These are phyloP conservation scores for Fusarium concolor DNA, from an alignment of 2,329 filamentous ascomycete species.

Conservation along the genomic window DNA sequence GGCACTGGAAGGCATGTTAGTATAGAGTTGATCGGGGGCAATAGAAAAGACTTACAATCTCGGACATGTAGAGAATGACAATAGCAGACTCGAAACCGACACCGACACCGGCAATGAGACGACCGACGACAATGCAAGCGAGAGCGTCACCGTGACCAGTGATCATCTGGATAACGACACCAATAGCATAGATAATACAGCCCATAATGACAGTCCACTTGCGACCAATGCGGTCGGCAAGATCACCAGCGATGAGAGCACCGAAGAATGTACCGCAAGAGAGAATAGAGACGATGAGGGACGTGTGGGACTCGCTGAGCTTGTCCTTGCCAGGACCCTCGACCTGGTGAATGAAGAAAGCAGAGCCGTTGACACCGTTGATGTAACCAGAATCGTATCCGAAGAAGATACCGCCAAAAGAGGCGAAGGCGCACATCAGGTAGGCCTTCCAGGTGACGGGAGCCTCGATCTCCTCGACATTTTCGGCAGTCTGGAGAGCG, in stretches of 20 bases:
- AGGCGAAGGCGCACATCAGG: slow-evolving; percentile 75
- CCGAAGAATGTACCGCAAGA: slow-evolving; percentile 84
- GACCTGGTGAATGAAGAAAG: slow-evolving; percentile 64
- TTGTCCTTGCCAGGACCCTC: slow-evolving; percentile 52
- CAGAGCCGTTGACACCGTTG: slow-evolving; percentile 69
- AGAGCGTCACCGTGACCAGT: slow-evolving; percentile 38
- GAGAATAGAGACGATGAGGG: slow-evolving; percentile 78
- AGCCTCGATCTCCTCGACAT: slow-evolving; percentile 72
- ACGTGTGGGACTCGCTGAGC: slow-evolving; percentile 59
- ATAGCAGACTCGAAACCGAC: slow-evolving; percentile 43
- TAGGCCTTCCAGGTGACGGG: slow-evolving; percentile 77
- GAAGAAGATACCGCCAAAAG: slow-evolving; percentile 80
- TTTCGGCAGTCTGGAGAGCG: slow-evolving; percentile 57
- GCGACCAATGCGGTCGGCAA: slow-evolving; percentile 80
- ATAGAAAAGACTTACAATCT: slow-evolving; percentile 51
- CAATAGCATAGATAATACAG: slow-evolving; percentile 76
- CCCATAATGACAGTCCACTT: slow-evolving; percentile 78
- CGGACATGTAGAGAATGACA: slow-evolving; percentile 43
- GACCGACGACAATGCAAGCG: slow-evolving; percentile 38
- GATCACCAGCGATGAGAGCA: slow-evolving; percentile 79
- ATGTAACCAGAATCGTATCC: slow-evolving; percentile 84
- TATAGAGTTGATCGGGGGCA: slow-evolving; percentile 49
- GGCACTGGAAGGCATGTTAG: slow-evolving; percentile 30
- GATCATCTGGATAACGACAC: slow-evolving; percentile 61
- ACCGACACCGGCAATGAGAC: slow-evolving; percentile 39